Percentiles rank a stretch among this genome's conserved stretches.
phyloP scores from a whole-genome alignment of 495 filamentous ascomycete species.

The Letharia lupina region DNA sequence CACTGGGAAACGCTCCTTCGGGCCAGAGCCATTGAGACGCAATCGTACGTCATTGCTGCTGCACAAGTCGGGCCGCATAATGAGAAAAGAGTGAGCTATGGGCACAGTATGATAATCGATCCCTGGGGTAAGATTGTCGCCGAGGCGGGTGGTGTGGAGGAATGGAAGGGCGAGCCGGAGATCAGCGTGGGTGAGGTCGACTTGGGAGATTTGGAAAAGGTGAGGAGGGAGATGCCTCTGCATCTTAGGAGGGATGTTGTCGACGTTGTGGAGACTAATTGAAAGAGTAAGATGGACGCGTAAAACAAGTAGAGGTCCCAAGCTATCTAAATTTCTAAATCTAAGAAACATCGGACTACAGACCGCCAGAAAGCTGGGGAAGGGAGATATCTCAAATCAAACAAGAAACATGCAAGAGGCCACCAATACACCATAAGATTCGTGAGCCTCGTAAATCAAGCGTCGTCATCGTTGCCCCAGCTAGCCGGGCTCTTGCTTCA shows the following conservation, averaged over 20 bases:
- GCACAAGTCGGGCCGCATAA: slow-evolving; percentile 79
- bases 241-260: slow-evolving; percentile 15
- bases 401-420: background rate
- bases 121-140: slow-evolving; percentile 79
- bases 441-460: background rate
- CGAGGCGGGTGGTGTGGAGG: slow-evolving; percentile 46
- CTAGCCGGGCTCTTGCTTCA: slow-evolving; percentile 10
- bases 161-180: slow-evolving; percentile 38
- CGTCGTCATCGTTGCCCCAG: slow-evolving; percentile 16
- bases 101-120: slow-evolving; percentile 77
- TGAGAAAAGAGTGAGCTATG: slow-evolving; percentile 73
- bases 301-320: background rate
- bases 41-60: slow-evolving; percentile 78
- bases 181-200: slow-evolving; percentile 46
- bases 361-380: background rate
- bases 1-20: slow-evolving; percentile 78
- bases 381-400: background rate
- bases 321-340: background rate
- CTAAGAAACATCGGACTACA: background rate
- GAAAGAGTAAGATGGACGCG: background rate
- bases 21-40: slow-evolving; percentile 82
- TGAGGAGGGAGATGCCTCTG: slow-evolving; percentile 56
- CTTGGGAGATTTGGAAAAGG: slow-evolving; percentile 40
- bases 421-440: background rate
- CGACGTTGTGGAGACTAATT: slow-evolving; percentile 35